Evolutionary conservation across 768 basidiomycete species (phyloP).

Genomic region (Pisolithus orientalis): DNA sequence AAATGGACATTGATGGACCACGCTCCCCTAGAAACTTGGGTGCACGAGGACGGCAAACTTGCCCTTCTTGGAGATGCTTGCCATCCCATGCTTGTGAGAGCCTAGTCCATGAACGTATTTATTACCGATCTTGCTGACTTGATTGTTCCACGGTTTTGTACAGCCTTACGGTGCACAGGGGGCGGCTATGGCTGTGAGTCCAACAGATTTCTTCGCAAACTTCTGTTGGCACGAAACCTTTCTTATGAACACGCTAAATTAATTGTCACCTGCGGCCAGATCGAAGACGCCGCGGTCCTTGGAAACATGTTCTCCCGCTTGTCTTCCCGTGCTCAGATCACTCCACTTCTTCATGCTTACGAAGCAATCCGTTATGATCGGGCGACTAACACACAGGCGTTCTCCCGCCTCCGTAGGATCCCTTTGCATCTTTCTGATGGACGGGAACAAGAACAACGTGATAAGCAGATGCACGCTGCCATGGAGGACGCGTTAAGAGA

Average conservation of each 20-base stretch:
- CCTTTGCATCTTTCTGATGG: slow-evolving; percentile 55
- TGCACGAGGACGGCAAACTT: slow-evolving; percentile 39
- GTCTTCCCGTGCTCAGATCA: slow-evolving; percentile 35
- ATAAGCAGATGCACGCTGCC: slow-evolving; percentile 42
- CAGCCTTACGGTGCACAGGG: slow-evolving; percentile 51
- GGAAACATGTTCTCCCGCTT: slow-evolving; percentile 47
- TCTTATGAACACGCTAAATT: neutral
- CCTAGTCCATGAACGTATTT: neutral
- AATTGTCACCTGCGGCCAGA: slow-evolving; percentile 7
- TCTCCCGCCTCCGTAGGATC: slow-evolving; percentile 45
- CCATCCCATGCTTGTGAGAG: slow-evolving; percentile 44
- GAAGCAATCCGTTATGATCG: slow-evolving; percentile 46
- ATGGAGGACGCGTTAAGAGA: slow-evolving; percentile 35
- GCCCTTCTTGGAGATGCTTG: slow-evolving; percentile 49
- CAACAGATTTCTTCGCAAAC: neutral
- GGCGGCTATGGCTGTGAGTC: slow-evolving; percentile 45
- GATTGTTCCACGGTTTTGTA: neutral
- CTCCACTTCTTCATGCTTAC: slow-evolving; percentile 44
- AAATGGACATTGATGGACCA: slow-evolving; percentile 46
- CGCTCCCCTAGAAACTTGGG: slow-evolving; percentile 41
- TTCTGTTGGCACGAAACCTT: neutral
- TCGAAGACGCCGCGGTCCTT: slow-evolving; percentile 33
- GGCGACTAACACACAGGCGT: slow-evolving; percentile 41
- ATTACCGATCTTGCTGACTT: neutral
- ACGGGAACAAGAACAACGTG: slow-evolving; percentile 43